Evolutionary conservation across 2,329 filamentous ascomycete species (phyloP), one percentile per base, ranked within the genome.

Genomic region (Elsinoe australis): DNA sequence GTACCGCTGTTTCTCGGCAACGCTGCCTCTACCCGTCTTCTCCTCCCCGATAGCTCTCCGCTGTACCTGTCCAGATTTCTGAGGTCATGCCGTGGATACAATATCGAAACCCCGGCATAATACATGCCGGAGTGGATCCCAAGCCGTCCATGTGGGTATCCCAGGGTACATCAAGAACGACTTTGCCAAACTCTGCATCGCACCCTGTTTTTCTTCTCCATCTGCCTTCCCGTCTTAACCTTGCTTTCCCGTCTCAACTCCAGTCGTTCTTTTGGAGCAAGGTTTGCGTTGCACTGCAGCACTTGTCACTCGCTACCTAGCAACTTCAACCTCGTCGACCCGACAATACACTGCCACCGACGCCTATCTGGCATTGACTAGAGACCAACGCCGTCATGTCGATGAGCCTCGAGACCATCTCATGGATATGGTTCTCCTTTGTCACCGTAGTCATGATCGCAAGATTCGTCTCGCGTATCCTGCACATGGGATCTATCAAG

Each of bases 381-480:
- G n/a, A n/a, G n/a, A 8, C n/a, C 19, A 19, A 22, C 12, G 4
- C 32, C 8, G 6, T 18, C 31, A 14, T 4, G 6, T 38, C 38
- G 45, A 38, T 33, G 33, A 48, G 45, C 33, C 45, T 48, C 32
- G 10, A 35, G 21, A 19, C 21, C 4, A 48, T 48, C 33, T 38
- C 32, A 19, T 72, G 69, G 69, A 68, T 69, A 33, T 72, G 69
- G 69, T 72, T 63, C 54, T 60, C 62, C 12, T 59, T 68, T 45
- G 67, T 67, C 7, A 50, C 69, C 3, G 53, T 60, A 5, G 66
- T 72, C 47, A 65, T 69, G 26, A 53, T 59, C 9, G 59, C 55
- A 59, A 65, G 70, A 60, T 62, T 71, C 33, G 22, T 38, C 10
- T 48, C 45, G 5, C 45, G 45, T 35, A 35, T 35, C n/a, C 22